Conservation (phyloP, 805 yeast species). For the Komagataella mondaviorum region DNA sequence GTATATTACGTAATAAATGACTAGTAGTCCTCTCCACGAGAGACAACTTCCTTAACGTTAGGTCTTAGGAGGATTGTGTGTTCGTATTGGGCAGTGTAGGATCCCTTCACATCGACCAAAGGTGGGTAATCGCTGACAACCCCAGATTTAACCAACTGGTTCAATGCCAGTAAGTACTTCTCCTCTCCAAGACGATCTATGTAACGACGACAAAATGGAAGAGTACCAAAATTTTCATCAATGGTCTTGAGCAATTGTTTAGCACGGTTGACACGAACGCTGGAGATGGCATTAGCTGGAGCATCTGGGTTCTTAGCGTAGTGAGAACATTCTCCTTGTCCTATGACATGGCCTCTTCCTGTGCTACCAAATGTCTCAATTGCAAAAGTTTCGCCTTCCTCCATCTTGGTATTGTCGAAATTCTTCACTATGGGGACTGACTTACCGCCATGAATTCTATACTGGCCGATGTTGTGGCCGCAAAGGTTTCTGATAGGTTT, state of each 20-base stretch:
- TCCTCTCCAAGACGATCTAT: conserved; percentile 87
- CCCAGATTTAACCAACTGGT: conserved; percentile 73
- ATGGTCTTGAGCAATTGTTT: conserved; percentile 56
- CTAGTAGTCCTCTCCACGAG: conserved; percentile 88
- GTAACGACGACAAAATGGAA: conserved; percentile 95
- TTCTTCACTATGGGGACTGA: conserved; percentile 93
- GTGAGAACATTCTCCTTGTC: conserved; percentile 90
- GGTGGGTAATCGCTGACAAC: conserved; percentile 94
- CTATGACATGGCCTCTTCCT: conserved; percentile 80
- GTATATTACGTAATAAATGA: neutral
- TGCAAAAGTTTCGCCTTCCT: conserved; percentile 96
- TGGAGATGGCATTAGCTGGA: conserved; percentile 24
- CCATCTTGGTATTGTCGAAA: conserved; percentile 94
- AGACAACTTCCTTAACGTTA: conserved; percentile 84
- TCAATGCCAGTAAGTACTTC: conserved; percentile 78
- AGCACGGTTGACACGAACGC: conserved; percentile 53
- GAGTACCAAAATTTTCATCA: conserved; percentile 76
- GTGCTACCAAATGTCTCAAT: conserved; percentile 97
- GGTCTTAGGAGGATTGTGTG: conserved; percentile 90
- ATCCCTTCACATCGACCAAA: conserved; percentile 66
- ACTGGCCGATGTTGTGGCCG: conserved; percentile 87
- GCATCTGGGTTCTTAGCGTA: conserved; percentile 54
- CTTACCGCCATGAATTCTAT: conserved; percentile 85
- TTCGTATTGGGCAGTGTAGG: conserved; percentile 93
- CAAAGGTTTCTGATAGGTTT: conserved; percentile 84